Percentiles rank a stretch among this genome's conserved stretches.
Evolutionary conservation across 305 asterid species (phyloP).

Genomic region (Salvia sclarea): DNA sequence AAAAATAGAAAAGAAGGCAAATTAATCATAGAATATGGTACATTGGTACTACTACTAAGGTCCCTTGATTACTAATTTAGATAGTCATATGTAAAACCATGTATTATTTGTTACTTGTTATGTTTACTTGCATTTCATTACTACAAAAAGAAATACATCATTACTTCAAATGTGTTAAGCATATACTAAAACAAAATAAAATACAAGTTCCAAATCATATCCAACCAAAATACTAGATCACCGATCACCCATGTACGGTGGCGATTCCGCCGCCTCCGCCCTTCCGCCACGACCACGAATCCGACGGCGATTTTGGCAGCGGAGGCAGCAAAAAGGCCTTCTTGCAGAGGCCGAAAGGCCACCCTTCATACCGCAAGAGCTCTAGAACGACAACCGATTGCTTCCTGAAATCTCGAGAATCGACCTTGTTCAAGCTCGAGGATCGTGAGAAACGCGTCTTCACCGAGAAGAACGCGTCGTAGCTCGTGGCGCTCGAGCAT

Average conservation of each 20-base stretch:
- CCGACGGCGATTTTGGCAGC: conserved; percentile 75
- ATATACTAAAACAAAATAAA: background rate
- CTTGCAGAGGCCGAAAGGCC: conserved; percentile 86
- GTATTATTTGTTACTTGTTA: background rate
- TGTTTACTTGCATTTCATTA: background rate
- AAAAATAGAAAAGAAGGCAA: background rate
- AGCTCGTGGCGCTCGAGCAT: conserved; percentile 56
- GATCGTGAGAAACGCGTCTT: conserved; percentile 56
- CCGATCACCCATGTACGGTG: conserved; percentile 31
- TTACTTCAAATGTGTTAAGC: background rate
- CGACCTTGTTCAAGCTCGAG: conserved; percentile 60
- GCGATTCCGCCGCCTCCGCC: conserved; percentile 34
- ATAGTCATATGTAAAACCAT: background rate
- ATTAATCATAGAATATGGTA: background rate
- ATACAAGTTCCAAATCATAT: background rate
- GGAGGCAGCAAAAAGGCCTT: conserved; percentile 72
- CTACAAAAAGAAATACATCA: background rate
- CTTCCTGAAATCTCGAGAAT: conserved; percentile 42
- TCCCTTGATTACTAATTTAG: background rate
- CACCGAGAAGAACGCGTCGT: conserved; percentile 52
- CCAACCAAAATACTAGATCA: background rate
- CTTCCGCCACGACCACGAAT: conserved; percentile 85
- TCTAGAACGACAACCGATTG: conserved; percentile 43
- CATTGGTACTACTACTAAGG: too few species aligned
- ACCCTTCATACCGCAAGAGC: conserved; percentile 59